Evolutionary conservation across 768 basidiomycete species (phyloP), one percentile per base, ranked within the genome.

Genomic region (Suillus lakei): DNA sequence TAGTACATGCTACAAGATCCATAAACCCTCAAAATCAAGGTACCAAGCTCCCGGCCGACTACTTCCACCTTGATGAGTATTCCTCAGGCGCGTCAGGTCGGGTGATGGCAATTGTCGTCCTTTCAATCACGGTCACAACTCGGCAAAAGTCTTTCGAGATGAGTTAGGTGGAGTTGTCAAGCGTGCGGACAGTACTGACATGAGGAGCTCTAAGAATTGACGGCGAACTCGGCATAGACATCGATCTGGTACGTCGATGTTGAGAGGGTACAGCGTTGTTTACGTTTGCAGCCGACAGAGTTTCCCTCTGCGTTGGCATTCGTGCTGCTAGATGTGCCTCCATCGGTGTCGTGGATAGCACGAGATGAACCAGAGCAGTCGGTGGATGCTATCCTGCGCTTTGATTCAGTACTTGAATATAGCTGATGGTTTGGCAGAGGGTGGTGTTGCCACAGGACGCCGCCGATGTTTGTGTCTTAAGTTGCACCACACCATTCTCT

Each of bases 221-320:
- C 36, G 61, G 39, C 4, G 75, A 67, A 2, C 60, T 67, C 50
- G 75, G 70, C 66, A 67, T 74, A 4, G 76, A 63, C 73, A 77
- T 66, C 0, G 76, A 77, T 39, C 46, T 74, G 36, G 77, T 67
- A 23, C 76, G 75, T 61, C 76, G 58, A 36, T 70, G 76, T 6
- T 62, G 66, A 3, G 62, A 68, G 4, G 71, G 66, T 4, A 13
- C 18, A 21, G 18, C 58, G 9, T 12, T 13, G 18, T 28, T 21
- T 59, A 18, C 18, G 26, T 58, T 28, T 28, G 5, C 16, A 39
- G 26, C 39, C 10, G 26, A 41, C 21, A 7, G 28, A 28, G 5
- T 16, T 28, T 39, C 10, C 10, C 2, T 59, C 56, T 59, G 16
- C 4, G 28, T 28, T n/a, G n/a, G n/a, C 38, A 3, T 21, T 4